Conservation (phyloP, 75 land plant species). For the Selaginella moellendorffii region DNA sequence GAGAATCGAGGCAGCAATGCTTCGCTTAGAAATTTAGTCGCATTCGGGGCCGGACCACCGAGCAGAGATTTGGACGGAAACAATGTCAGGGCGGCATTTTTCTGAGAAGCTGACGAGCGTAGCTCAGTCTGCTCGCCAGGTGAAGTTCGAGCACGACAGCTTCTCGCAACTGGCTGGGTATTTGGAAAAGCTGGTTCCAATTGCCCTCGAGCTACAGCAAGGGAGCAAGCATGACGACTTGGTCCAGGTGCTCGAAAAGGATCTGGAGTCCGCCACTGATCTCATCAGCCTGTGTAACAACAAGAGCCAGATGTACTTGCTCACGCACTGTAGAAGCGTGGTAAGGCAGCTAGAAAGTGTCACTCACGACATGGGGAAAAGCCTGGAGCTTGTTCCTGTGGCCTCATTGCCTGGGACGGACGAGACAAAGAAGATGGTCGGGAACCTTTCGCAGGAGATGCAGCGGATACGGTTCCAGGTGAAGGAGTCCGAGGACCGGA, state of each 20-base stretch:
- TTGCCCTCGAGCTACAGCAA: constrained; percentile 22
- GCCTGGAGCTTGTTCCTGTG: constrained; percentile 26
- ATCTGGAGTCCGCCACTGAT: constrained; percentile 19
- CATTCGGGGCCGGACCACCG: no score
- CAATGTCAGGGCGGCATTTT: no score
- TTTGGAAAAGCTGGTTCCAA: constrained; percentile 18
- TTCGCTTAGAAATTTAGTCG: no score
- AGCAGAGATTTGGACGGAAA: no score
- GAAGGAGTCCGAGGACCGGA: constrained; percentile 18
- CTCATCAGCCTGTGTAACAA: constrained; percentile 22
- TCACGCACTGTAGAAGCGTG: constrained; percentile 24
- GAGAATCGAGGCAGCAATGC: no score
- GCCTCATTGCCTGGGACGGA: constrained; percentile 23
- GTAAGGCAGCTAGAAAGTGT: constrained; percentile 23
- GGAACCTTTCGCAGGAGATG: constrained; percentile 28
- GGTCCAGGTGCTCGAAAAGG: constrained; percentile 22
- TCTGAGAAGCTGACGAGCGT: constrained; percentile 24
- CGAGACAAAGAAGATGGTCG: constrained; percentile 23
- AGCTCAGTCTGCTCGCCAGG: constrained; percentile 18
- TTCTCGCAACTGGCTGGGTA: constrained; percentile 23
- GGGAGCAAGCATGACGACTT: constrained; percentile 19
- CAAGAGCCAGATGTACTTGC: constrained; percentile 28
- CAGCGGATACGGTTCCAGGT: constrained; percentile 20
- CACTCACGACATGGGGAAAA: constrained; percentile 29
- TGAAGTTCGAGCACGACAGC: constrained; percentile 21